phyloP scores from a whole-genome alignment of 1,139 yeast genomes.

The Yamadazyma aaseri region DNA sequence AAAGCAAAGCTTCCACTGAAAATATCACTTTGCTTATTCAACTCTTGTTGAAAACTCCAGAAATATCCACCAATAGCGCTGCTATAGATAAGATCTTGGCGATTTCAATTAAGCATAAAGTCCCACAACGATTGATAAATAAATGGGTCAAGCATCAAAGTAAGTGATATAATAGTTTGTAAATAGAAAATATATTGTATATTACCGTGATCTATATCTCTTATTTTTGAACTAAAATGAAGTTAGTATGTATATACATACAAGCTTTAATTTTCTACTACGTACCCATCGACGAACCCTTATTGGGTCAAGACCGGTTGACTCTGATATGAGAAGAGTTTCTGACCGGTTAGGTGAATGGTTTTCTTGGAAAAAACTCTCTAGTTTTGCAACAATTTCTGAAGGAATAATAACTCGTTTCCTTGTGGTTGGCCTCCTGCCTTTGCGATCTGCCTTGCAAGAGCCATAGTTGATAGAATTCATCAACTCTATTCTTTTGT shows the following conservation, averaged over 20 bases:
- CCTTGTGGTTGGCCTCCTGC: not conserved
- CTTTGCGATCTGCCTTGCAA: not conserved
- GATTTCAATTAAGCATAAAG: constrained; percentile 7
- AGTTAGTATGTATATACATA: constrained; percentile 3
- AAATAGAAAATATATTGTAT: too few relatives aligned
- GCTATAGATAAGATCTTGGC: constrained; percentile 4
- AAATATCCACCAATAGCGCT: too few relatives aligned
- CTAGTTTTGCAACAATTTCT: not conserved
- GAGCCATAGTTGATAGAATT: too few relatives aligned
- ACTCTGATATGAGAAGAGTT: not conserved
- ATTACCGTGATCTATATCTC: constrained; percentile 4
- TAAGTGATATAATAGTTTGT: too few relatives aligned
- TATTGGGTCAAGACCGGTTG: constrained; percentile 1
- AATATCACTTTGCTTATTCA: constrained; percentile 10
- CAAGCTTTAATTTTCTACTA: too few relatives aligned
- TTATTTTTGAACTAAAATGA: constrained; percentile 4
- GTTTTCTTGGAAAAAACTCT: not conserved
- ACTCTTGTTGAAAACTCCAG: constrained; percentile 2
- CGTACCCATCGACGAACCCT: constrained; percentile 6
- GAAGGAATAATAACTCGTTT: not conserved
- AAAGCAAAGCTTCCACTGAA: constrained; percentile 9
- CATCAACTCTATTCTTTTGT: too few relatives aligned
- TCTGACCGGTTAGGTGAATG: constrained; percentile 1
- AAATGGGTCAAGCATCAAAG: constrained; percentile 5
- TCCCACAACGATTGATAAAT: constrained; percentile 8